Percentiles rank a stretch among this genome's conserved stretches.
These are phyloP conservation scores for Litsea cubeba DNA, from an alignment of 164 flowering plant genomes.

Conservation along the genomic window DNA sequence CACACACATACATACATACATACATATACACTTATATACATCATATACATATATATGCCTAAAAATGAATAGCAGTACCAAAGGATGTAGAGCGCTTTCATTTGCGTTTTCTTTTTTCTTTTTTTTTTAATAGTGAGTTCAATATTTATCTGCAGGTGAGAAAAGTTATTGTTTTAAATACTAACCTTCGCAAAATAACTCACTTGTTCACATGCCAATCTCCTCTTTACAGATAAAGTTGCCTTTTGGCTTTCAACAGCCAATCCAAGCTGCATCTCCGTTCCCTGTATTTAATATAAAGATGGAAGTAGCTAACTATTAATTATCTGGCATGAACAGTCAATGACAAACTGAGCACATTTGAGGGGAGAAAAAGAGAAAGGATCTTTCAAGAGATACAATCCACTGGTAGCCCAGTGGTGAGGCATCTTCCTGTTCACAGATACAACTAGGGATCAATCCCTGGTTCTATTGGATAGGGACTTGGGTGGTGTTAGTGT, in stretches of 20 bases:
- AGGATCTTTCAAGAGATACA: background rate
- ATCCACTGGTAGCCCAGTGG: too few relatives aligned
- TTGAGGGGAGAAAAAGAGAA: background rate
- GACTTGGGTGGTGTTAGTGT: too few relatives aligned
- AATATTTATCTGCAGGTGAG: background rate
- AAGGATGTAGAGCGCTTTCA: too few relatives aligned
- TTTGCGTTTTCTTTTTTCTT: too few relatives aligned
- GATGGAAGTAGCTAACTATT: conserved; percentile 3
- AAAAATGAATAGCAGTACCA: too few relatives aligned
- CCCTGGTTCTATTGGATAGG: too few relatives aligned
- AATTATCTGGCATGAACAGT: background rate
- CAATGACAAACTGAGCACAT: background rate
- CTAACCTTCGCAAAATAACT: conserved; percentile 69
- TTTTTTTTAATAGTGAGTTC: background rate
- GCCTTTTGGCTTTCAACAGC: conserved; percentile 85
- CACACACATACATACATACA: too few relatives aligned
- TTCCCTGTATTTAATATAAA: conserved; percentile 48
- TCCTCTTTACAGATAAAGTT: conserved; percentile 80
- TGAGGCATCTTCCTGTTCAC: too few relatives aligned
- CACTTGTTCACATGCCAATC: conserved; percentile 88
- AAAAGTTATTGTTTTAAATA: background rate
- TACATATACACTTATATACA: too few relatives aligned
- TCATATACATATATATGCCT: too few relatives aligned
- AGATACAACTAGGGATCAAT: too few relatives aligned
- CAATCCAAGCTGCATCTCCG: conserved; percentile 85